Conservation (phyloP, 2,329 filamentous ascomycete species). For the Ceratocystis cacaofunesta region DNA sequence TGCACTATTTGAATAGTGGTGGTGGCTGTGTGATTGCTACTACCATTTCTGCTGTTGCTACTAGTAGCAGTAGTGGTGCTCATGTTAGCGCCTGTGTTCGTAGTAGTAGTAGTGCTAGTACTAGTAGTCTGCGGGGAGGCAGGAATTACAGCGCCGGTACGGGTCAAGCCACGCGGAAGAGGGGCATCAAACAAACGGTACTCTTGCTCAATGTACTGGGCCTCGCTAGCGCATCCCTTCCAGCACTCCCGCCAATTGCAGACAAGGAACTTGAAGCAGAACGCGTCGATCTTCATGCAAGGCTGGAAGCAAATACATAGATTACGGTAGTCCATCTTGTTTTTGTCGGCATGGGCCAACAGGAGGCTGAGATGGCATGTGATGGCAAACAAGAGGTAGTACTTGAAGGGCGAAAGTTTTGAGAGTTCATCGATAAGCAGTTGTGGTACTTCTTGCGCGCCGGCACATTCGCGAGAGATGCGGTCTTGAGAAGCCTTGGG, state of each 20-base stretch:
- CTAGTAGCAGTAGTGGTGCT: conserved; percentile 18
- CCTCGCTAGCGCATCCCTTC: conserved; percentile 89
- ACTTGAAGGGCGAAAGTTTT: conserved; percentile 89
- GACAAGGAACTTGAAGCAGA: conserved; percentile 89
- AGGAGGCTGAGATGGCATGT: conserved; percentile 89
- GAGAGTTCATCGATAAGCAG: conserved; percentile 82
- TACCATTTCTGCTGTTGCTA: background rate
- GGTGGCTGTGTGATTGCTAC: conserved; percentile 9
- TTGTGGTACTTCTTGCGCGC: conserved; percentile 67
- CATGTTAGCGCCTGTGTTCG: conserved; percentile 20
- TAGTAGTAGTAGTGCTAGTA: conserved; percentile 22
- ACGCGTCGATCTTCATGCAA: conserved; percentile 88
- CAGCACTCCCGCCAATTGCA: conserved; percentile 94
- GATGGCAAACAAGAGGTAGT: conserved; percentile 93
- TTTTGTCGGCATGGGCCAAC: conserved; percentile 81
- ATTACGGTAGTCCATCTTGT: conserved; percentile 96
- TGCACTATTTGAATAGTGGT: conserved; percentile 10
- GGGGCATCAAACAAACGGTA: conserved; percentile 45
- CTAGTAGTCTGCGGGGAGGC: conserved; percentile 22
- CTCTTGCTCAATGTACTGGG: conserved; percentile 58
- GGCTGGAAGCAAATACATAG: conserved; percentile 95
- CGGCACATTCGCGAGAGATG: conserved; percentile 65
- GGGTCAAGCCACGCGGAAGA: conserved; percentile 35
- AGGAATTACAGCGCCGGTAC: conserved; percentile 13
- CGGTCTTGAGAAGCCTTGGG: conserved; percentile 70